Evolutionary conservation across 2,329 filamentous ascomycete species (phyloP).

Genomic region (Fusarium pseudoanthophilum): DNA sequence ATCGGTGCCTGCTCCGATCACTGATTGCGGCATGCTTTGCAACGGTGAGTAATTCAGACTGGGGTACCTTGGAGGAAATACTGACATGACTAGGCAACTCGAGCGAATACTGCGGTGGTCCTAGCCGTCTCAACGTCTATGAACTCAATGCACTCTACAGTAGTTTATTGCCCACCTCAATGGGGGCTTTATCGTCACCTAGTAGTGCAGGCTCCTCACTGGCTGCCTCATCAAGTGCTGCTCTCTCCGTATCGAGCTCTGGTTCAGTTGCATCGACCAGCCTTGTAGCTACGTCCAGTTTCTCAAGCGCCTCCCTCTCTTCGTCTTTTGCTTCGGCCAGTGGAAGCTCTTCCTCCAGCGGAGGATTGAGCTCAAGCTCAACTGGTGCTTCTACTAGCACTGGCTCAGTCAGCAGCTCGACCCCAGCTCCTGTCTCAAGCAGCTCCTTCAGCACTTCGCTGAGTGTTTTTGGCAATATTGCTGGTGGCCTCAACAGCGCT

Average conservation of each 20-base stretch:
- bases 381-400: background rate
- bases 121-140: constrained; percentile 51
- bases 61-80: fast-evolving
- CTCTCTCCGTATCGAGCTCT: background rate
- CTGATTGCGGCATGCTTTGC: constrained; percentile 51
- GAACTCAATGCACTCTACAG: constrained; percentile 33
- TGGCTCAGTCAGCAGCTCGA: background rate
- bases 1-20: constrained; percentile 43
- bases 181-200: background rate
- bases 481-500: background rate
- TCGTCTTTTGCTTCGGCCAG: fast-evolving
- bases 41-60: constrained; percentile 44
- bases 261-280: background rate
- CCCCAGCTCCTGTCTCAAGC: fast-evolving
- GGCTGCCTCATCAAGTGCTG: fast-evolving
- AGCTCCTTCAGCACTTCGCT: background rate
- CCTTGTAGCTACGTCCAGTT: fast-evolving
- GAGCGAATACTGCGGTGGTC: constrained; percentile 52
- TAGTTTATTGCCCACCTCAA: background rate
- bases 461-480: background rate
- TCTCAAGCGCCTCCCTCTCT: fast-evolving
- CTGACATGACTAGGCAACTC: constrained; percentile 43
- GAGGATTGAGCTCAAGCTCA: background rate
- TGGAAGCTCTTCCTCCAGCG: too few species aligned
- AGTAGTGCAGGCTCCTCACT: background rate